Conservation (phyloP, 345 rosid genomes). For the Brassica juncea region DNA sequence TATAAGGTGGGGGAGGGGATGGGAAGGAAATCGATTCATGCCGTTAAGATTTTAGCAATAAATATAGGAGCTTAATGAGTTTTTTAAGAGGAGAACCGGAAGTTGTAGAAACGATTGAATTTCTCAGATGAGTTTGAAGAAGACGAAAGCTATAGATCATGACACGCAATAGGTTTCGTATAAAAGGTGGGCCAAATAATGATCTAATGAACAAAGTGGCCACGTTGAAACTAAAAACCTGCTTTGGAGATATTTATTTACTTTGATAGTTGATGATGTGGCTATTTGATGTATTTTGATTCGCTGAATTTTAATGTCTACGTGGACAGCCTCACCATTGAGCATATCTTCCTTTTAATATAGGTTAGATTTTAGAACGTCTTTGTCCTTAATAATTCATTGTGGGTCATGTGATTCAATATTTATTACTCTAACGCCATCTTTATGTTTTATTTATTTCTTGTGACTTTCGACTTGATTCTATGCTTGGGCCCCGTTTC, state of each 20-base stretch:
- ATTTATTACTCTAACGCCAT: slow-evolving; percentile 24
- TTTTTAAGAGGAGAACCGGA: neutral
- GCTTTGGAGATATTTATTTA: neutral
- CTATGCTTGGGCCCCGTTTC: slow-evolving; percentile 24
- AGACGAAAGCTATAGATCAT: neutral
- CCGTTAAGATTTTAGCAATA: neutral
- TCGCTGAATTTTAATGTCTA: neutral
- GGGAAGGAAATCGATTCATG: neutral
- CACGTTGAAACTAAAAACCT: neutral
- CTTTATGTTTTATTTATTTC: slow-evolving; percentile 11
- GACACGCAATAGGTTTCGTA: neutral
- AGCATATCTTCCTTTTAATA: no score
- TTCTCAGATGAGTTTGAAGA: neutral
- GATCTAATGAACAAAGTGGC: neutral
- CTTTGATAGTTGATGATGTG: neutral
- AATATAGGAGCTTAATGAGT: no score
- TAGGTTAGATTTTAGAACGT: neutral
- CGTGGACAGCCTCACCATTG: no score
- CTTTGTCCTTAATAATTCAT: slow-evolving; percentile 25
- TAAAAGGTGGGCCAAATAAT: neutral
- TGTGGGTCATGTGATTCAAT: slow-evolving; percentile 33
- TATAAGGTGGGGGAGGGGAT: neutral
- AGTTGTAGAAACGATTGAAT: neutral
- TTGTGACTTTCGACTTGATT: slow-evolving; percentile 27
- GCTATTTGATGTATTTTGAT: neutral